Base-by-base conservation (phyloP, 495 filamentous ascomycete genomes). In the Schizothecium vesticola region DNA sequence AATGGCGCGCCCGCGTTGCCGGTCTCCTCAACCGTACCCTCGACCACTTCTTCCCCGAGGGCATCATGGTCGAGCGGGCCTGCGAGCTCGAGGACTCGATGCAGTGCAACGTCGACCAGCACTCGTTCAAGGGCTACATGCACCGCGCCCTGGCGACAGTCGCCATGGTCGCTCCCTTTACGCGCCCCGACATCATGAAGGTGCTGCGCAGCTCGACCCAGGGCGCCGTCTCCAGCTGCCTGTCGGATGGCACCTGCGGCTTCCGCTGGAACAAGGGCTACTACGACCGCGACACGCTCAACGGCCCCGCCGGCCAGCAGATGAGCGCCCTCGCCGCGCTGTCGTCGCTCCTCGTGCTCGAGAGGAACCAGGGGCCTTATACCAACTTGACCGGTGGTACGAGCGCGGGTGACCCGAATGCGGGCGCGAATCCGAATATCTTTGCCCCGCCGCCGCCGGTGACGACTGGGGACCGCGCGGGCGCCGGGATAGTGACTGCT, bases 101-200 rank as follows among this genome's bases (percentile, higher is more conserved):
- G 19, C 79, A 81, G 5, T 94, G 92, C 81, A 87, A 91, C 71
- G 83, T 85, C 59, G 92, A 95, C 72, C 90, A 93, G 80, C 85
- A 85, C 57, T 92, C 89, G 21, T 96, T 94, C 86, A 96, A 95
- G 78, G 91, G 91, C n/a, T 96, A 93, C 80, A 83, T 94, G 56
- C 82, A 91, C 25, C 91, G 93, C 26, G 93, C 91, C 86, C 84
- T 97, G 74, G 90, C 87, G 9, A 81, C 84, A 0, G 84, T 86
- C 11, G 88, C 88, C 19, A 85, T 91, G 69, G 77, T 94, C 56
- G 91, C 89, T 0, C 92, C 93, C 3, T 90, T 86, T 74, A 89
- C 85, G 3, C 80, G 78, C 36, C 80, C 83, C 29, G 72, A 72
- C 56, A 85, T 97, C 71, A 84, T 91, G 80, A 80, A 81, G 3